Conservation (phyloP, 2,329 filamentous ascomycete species). For the Knufia fluminis region DNA sequence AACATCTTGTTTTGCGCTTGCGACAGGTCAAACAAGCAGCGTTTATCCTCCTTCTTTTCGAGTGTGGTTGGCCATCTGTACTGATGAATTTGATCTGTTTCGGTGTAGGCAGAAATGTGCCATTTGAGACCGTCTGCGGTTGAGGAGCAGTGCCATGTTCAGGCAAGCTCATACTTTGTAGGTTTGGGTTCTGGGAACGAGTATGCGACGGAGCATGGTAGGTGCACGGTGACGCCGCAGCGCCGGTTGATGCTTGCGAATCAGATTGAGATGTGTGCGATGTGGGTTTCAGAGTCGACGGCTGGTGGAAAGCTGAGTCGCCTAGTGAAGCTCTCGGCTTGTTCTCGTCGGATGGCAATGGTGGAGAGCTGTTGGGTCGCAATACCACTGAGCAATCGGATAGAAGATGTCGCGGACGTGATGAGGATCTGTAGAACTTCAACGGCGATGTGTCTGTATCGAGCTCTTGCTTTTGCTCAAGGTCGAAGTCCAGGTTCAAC, state of each 20-base stretch:
- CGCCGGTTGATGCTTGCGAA: background rate
- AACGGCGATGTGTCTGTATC: too few species aligned
- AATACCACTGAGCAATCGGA: too few species aligned
- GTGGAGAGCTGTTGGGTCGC: too few species aligned
- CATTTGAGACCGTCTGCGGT: conserved; percentile 2
- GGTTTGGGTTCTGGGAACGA: background rate
- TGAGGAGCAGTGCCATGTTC: background rate
- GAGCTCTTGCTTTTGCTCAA: too few species aligned
- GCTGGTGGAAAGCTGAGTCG: too few species aligned
- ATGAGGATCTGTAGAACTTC: too few species aligned
- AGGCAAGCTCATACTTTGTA: conserved; percentile 16
- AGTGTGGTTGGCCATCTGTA: conserved; percentile 69
- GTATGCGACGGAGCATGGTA: conserved; percentile 3
- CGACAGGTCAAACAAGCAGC: conserved; percentile 68
- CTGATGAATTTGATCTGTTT: conserved; percentile 66
- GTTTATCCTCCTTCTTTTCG: conserved; percentile 68
- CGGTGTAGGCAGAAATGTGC: conserved; percentile 17
- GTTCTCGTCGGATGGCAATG: too few species aligned
- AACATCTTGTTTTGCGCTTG: conserved; percentile 66
- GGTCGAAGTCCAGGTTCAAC: too few species aligned
- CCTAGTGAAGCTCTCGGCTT: too few species aligned
- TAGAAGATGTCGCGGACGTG: too few species aligned
- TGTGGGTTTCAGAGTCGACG: background rate
- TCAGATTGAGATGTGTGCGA: background rate
- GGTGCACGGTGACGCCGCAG: background rate